A percentile compares a stretch with the other conserved stretches of the same genome.
Evolutionary conservation across 2,329 filamentous ascomycete genomes (phyloP).

Genomic region (Neonectria ditissima): DNA sequence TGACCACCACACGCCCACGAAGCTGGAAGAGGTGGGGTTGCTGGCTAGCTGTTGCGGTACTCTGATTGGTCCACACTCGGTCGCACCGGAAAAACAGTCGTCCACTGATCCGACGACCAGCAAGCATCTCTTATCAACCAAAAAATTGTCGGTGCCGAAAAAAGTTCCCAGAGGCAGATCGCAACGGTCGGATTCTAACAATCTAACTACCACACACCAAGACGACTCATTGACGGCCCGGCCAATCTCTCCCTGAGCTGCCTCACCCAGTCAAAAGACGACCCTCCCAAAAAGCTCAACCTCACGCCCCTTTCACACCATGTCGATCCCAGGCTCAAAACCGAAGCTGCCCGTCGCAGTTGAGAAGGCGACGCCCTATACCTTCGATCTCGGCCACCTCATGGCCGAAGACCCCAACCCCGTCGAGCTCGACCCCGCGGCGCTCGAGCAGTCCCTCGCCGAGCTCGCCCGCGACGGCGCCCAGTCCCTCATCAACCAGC

Average conservation of each 20-base stretch:
- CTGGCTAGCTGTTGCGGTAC: neutral
- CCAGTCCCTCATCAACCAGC: constrained; percentile 92
- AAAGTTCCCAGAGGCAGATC: constrained; percentile 37
- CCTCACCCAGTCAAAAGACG: neutral
- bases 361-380: constrained; percentile 88
- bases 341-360: constrained; percentile 73
- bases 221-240: neutral
- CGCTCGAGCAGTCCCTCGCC: constrained; percentile 76
- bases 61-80: constrained; percentile 33
- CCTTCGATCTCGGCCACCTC: constrained; percentile 91
- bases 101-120: constrained; percentile 42
- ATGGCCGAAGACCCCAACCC: constrained; percentile 91
- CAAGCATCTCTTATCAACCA: constrained; percentile 43
- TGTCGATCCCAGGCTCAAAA: constrained; percentile 53
- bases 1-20: constrained; percentile 43
- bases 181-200: constrained; percentile 20
- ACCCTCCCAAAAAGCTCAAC: neutral
- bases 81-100: constrained; percentile 40
- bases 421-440: constrained; percentile 65
- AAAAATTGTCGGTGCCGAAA: constrained; percentile 41
- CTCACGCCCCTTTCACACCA: constrained; percentile 31
- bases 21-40: constrained; percentile 21
- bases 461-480: constrained; percentile 87
- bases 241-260: neutral
- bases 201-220: neutral